Conservation (phyloP, 768 basidiomycete species). For the Panaeolus papilionaceus region DNA sequence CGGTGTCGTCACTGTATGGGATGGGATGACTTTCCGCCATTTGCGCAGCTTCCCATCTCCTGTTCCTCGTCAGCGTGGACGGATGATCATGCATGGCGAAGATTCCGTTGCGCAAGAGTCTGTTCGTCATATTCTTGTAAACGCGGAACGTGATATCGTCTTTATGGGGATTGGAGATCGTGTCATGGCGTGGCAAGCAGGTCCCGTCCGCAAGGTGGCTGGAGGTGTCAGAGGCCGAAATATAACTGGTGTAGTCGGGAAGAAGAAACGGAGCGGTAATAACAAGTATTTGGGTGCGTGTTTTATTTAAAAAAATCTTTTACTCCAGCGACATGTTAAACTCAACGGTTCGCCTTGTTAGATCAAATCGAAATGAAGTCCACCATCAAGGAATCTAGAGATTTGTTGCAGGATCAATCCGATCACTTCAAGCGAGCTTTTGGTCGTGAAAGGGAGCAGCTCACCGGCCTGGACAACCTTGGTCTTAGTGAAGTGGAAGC, state of each 20-base stretch:
- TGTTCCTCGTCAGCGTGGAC: conserved; percentile 39
- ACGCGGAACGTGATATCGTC: conserved; percentile 57
- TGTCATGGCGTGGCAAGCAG: conserved; percentile 74
- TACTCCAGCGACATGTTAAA: too few relatives aligned
- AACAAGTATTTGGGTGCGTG: conserved; percentile 56
- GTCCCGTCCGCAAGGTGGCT: conserved; percentile 40
- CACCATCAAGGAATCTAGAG: conserved; percentile 64
- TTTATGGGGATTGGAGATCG: conserved; percentile 65
- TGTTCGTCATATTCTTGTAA: conserved; percentile 65
- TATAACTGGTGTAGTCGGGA: conserved; percentile 30
- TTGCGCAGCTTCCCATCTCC: conserved; percentile 63
- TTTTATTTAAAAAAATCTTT: not conserved
- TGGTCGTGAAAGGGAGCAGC: conserved; percentile 64
- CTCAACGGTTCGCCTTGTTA: conserved; percentile 30
- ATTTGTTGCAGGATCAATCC: conserved; percentile 56
- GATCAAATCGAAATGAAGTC: conserved; percentile 70
- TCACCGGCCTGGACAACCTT: conserved; percentile 58
- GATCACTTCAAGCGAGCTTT: conserved; percentile 40
- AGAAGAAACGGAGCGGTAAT: conserved; percentile 40
- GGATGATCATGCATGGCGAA: conserved; percentile 25
- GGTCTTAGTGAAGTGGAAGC: conserved; percentile 79
- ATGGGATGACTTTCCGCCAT: conserved; percentile 65
- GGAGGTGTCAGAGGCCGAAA: conserved; percentile 44
- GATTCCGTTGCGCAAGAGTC: conserved; percentile 38
- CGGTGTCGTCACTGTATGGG: conserved; percentile 68